Base-by-base conservation (phyloP, 192 early-diverging fungal genomes). In the Rhizophagus clarus region DNA sequence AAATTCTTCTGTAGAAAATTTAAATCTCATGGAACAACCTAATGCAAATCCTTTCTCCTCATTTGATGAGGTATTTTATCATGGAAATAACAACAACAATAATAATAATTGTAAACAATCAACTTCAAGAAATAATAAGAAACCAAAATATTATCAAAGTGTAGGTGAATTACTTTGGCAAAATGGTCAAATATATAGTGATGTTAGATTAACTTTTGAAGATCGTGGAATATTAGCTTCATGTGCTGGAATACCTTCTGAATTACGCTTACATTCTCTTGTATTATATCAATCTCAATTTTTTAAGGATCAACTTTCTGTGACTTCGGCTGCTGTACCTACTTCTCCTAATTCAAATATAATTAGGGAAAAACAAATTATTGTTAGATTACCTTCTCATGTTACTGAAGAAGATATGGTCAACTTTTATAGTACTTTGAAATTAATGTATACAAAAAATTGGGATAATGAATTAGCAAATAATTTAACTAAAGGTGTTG, bases 391-490 rank as follows among this genome's bases (percentile, higher is more conserved):
- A 61, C 79, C 79, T 6, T 40, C 51, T 6, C 37, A 63, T 37
- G 71, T 72, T 12, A 75, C 47, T 22, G 77, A 80, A 45, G 82
- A 82, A 15, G 79, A 82, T 61, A 80, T 82, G 28, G 17, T 79
- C n/a, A 72, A 82, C 29, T 80, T 82, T 37, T 74, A 82, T 56
- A 28, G 17, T 29, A 79, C 82, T n/a, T 80, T 82, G 28, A 79
- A 79, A 68, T 68, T 82, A 26, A 80, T 82, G 79, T 79, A 82
- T 29, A 82, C 82, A 17, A 82, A 82, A n/a, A 49, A 34, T 3
- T 82, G 82, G 82, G 32, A 74, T 28, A 26, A 20, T 4, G 77
- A 79, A 63, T 61, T 82, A 2, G 70, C 37, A 31, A 68, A 40
- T 60, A 45, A 82, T 17, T 51, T 80, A 29, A 51, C 82, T 12